Evolutionary conservation across 2,329 filamentous ascomycete genomes (phyloP).

Genomic region (Trichoderma breve): DNA sequence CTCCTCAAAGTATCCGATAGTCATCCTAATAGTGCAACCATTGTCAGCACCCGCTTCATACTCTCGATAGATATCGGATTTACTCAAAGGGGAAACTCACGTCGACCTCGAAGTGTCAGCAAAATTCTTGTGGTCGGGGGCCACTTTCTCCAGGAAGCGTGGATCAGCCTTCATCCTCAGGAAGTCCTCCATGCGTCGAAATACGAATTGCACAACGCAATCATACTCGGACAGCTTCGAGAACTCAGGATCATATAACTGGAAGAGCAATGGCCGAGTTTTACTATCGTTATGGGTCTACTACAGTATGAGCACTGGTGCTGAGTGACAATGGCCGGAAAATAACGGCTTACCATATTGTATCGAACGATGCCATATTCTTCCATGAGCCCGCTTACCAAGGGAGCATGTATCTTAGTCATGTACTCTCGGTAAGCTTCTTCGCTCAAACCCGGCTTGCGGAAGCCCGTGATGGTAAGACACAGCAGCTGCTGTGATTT

Average conservation of each 20-base stretch:
- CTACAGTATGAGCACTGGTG: not conserved
- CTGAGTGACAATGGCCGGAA: not conserved
- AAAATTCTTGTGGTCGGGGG: constrained; percentile 19
- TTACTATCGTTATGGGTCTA: constrained; percentile 20
- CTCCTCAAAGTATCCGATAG: constrained; percentile 19
- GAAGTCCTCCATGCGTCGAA: constrained; percentile 16
- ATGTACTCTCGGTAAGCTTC: constrained; percentile 18
- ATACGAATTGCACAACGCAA: constrained; percentile 20
- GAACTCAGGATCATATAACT: constrained; percentile 19
- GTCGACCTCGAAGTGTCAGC: constrained; percentile 18
- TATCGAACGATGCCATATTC: constrained; percentile 20
- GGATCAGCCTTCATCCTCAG: constrained; percentile 19
- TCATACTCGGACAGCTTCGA: constrained; percentile 20
- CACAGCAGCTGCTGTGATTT: constrained; percentile 8
- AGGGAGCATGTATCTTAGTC: constrained; percentile 19
- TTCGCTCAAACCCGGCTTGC: constrained; percentile 19
- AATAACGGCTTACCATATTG: constrained; percentile 11
- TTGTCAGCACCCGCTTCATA: not conserved
- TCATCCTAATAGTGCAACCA: constrained; percentile 1
- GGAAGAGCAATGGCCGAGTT: constrained; percentile 11
- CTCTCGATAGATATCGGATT: not conserved
- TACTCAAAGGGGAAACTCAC: not conserved
- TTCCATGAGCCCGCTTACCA: constrained; percentile 14
- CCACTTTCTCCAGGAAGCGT: constrained; percentile 15
- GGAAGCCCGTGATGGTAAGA: constrained; percentile 20